These are phyloP conservation scores for Phyllostachys edulis DNA, from an alignment of 176 grass and related monocot genomes.

Conservation along the genomic window DNA sequence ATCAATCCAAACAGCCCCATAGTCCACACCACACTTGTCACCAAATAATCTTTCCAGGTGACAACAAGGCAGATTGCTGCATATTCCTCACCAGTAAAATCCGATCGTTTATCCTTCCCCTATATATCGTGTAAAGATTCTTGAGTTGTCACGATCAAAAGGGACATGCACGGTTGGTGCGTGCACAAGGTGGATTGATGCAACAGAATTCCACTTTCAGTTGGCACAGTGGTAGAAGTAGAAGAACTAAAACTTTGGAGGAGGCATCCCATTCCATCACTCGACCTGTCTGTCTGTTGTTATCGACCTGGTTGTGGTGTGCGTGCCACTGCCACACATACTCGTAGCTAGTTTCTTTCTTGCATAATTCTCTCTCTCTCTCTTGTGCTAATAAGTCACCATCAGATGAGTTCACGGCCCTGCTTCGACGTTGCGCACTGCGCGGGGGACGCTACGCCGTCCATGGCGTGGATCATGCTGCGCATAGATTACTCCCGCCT, in stretches of 20 bases:
- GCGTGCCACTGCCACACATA: background rate
- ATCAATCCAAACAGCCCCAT: background rate
- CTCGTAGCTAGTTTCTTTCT: too few species aligned
- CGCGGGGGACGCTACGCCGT: conserved; percentile 13
- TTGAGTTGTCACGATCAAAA: too few species aligned
- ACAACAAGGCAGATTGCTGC: background rate
- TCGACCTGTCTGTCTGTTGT: background rate
- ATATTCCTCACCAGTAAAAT: background rate
- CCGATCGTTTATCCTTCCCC: background rate
- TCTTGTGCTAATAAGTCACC: background rate
- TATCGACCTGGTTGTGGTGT: background rate
- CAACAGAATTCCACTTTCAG: too few species aligned
- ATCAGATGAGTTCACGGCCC: conserved; percentile 48
- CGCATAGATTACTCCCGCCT: conserved; percentile 44
- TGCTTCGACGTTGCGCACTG: background rate
- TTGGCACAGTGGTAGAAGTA: too few species aligned
- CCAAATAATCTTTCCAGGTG: conserved; percentile 7
- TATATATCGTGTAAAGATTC: too few species aligned
- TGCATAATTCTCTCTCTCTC: too few species aligned
- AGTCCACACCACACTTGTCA: background rate
- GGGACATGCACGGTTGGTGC: too few species aligned
- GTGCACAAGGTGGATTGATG: too few species aligned
- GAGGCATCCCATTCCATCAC: conserved; percentile 43
- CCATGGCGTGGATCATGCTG: conserved; percentile 60
- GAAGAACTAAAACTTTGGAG: too few species aligned